Percentiles rank a stretch among this genome's conserved stretches.
Conservation (phyloP, 805 yeast species). For the Metschnikowia aberdeeniae region DNA sequence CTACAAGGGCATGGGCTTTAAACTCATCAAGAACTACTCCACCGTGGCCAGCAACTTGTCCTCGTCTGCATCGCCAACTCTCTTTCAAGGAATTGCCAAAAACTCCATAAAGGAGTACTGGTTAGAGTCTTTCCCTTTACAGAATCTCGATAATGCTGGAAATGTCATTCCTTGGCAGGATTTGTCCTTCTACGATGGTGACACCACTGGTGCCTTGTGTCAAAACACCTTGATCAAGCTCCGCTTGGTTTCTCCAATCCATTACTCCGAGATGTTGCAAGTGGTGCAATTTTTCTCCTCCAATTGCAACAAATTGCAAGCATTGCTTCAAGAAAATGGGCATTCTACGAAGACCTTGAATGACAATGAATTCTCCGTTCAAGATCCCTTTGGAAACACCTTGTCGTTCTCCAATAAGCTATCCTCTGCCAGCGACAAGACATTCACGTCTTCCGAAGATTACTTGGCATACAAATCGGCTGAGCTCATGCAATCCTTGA, state of each 20-base stretch:
- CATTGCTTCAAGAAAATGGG: conserved; percentile 14
- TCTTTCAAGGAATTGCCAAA: conserved; percentile 52
- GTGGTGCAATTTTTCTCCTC: conserved; percentile 32
- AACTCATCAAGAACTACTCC: conserved; percentile 54
- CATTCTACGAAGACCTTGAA: conserved; percentile 6
- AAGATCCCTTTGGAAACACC: conserved; percentile 36
- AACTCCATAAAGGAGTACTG: conserved; percentile 69
- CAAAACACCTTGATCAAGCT: conserved; percentile 33
- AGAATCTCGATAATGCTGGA: conserved; percentile 31
- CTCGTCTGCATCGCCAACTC: conserved; percentile 15
- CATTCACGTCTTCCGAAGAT: conserved; percentile 23
- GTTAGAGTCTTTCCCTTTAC: conserved; percentile 65
- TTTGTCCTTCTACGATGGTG: conserved; percentile 35
- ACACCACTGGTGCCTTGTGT: conserved; percentile 25
- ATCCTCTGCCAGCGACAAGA: conserved; percentile 18
- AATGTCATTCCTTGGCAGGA: conserved; percentile 41
- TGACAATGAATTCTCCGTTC: conserved; percentile 7
- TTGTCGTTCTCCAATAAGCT: conserved; percentile 25
- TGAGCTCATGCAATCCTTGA: conserved; percentile 19
- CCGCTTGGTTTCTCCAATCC: conserved; percentile 24
- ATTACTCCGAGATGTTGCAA: conserved; percentile 10
- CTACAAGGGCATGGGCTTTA: conserved; percentile 59
- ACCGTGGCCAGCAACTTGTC: conserved; percentile 42
- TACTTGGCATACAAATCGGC: conserved; percentile 24
- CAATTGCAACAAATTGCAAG: conserved; percentile 21